Conservation (phyloP, 352 stramenopile genomes). For the Ochromonadaceae sp. region DNA sequence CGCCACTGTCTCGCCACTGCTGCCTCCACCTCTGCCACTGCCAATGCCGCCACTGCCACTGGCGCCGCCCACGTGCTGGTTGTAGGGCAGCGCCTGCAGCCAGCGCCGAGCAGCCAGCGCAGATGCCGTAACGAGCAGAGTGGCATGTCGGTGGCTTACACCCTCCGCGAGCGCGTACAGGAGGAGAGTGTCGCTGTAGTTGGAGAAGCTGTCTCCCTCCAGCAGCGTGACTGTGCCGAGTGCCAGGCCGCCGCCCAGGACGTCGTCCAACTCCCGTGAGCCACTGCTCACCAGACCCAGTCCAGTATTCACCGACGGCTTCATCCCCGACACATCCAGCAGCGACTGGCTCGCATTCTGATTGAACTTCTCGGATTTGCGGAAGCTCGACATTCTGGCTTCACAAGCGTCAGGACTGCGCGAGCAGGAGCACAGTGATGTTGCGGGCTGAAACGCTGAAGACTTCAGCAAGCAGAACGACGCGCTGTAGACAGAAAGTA, state of each 20-base stretch:
- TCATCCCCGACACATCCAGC: slow-evolving; percentile 11
- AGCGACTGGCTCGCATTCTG: too few relatives aligned
- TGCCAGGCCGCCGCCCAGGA: slow-evolving; percentile 16
- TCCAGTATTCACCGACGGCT: slow-evolving; percentile 20
- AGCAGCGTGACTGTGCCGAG: background rate
- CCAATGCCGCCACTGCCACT: too few relatives aligned
- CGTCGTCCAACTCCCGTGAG: slow-evolving; percentile 12
- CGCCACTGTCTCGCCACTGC: background rate
- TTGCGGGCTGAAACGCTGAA: background rate
- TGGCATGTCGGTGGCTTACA: slow-evolving; percentile 5
- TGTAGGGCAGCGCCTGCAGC: background rate
- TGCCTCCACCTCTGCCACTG: too few relatives aligned
- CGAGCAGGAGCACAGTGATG: background rate
- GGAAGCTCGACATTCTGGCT: too few relatives aligned
- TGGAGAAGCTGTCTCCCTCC: slow-evolving; percentile 12
- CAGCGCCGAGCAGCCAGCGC: too few relatives aligned
- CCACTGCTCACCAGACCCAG: background rate
- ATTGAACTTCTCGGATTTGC: too few relatives aligned
- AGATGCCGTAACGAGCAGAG: too few relatives aligned
- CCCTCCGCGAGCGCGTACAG: slow-evolving; percentile 11
- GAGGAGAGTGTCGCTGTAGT: slow-evolving; percentile 4
- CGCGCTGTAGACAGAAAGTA: too few relatives aligned
- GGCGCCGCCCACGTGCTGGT: too few relatives aligned
- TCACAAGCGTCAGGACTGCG: background rate
- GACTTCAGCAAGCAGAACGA: too few relatives aligned